phyloP scores from a whole-genome alignment of 371 early-diverging fungal species.

The Phascolomyces articulosus region DNA sequence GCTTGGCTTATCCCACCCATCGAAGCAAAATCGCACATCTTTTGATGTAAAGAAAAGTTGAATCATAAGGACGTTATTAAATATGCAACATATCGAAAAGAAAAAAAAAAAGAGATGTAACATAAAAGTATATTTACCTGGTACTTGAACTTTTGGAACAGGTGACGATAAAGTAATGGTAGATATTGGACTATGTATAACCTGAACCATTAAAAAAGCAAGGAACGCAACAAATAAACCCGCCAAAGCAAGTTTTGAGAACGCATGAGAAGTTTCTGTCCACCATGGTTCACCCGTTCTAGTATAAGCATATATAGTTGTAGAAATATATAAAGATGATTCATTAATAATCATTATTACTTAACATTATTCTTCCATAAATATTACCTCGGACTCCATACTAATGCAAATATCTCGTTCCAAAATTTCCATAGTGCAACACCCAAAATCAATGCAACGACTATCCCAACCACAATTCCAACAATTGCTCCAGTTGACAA shows the following conservation, averaged over 20 bases:
- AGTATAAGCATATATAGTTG: too few relatives aligned
- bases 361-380: too few relatives aligned
- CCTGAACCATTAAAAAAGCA: constrained; percentile 28
- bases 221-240: constrained; percentile 28
- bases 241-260: constrained; percentile 21
- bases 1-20: constrained; percentile 21
- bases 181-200: constrained; percentile 28
- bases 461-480: constrained; percentile 19
- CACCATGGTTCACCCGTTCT: constrained; percentile 38
- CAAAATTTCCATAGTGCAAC: not conserved
- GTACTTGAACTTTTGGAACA: constrained; percentile 13
- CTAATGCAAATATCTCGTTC: not conserved
- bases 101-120: not conserved
- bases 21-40: constrained; percentile 28
- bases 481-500: constrained; percentile 3
- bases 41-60: too few relatives aligned
- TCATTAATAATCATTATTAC: too few relatives aligned
- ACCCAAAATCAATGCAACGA: constrained; percentile 9
- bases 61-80: too few relatives aligned
- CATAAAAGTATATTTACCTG: constrained; percentile 8
- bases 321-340: too few relatives aligned
- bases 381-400: constrained; percentile 28
- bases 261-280: constrained; percentile 30
- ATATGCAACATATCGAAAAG: not conserved
- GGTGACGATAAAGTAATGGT: constrained; percentile 17